Percentiles rank a stretch among this genome's conserved stretches.
Conservation (phyloP, 768 basidiomycete genomes). For the Kwoniella botswanensis region DNA sequence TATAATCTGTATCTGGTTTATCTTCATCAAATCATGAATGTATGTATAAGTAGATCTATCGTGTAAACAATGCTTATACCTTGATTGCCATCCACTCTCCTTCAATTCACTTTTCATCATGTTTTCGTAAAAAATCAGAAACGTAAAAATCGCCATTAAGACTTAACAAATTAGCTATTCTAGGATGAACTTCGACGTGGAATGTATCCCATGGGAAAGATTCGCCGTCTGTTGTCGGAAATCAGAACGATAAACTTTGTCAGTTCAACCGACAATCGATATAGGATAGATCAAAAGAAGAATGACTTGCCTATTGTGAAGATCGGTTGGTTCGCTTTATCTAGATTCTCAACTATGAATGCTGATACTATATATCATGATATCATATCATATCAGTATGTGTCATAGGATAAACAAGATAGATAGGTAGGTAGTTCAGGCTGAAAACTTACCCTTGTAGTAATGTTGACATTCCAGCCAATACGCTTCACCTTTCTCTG, state of each 20-base stretch:
- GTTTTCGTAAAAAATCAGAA: slow-evolving; percentile 47
- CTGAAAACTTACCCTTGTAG: slow-evolving; percentile 45
- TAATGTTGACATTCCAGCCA: slow-evolving; percentile 56
- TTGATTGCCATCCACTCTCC: too few species aligned
- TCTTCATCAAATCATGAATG: too few species aligned
- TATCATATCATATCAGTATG: background rate
- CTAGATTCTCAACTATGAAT: slow-evolving; percentile 48
- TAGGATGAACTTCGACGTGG: slow-evolving; percentile 53
- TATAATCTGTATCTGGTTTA: too few species aligned
- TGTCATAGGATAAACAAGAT: too few species aligned
- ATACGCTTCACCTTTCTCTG: slow-evolving; percentile 52
- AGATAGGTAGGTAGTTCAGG: too few species aligned
- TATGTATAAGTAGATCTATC: background rate
- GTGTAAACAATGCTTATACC: background rate
- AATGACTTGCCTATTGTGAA: slow-evolving; percentile 49
- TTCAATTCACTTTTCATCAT: slow-evolving; percentile 20
- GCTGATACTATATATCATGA: slow-evolving; percentile 43
- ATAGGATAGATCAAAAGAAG: background rate
- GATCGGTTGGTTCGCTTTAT: slow-evolving; percentile 36
- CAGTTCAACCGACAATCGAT: background rate
- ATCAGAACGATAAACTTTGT: slow-evolving; percentile 5
- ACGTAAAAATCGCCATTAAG: slow-evolving; percentile 48
- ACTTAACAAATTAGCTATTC: slow-evolving; percentile 47
- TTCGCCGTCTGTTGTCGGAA: slow-evolving; percentile 50
- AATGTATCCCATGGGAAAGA: slow-evolving; percentile 47